phyloP scores from a whole-genome alignment of 1,284 basidiomycete species.

The Ceratobasidium sp. region DNA sequence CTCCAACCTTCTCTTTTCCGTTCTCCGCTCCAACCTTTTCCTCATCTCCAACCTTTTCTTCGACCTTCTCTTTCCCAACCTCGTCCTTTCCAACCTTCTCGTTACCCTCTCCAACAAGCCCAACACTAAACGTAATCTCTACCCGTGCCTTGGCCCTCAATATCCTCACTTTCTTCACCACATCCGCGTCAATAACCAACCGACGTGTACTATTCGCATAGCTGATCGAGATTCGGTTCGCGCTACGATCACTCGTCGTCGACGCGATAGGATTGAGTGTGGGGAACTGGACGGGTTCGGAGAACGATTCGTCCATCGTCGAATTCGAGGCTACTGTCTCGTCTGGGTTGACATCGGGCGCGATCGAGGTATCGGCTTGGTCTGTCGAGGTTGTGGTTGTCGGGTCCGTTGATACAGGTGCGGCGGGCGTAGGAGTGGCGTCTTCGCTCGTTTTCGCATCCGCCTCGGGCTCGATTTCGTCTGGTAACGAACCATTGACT shows the following conservation, averaged over 20 bases:
- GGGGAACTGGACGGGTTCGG: constrained; percentile 36
- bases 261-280: constrained; percentile 3
- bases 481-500: neutral
- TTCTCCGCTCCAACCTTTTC: constrained; percentile 42
- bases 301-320: constrained; percentile 32
- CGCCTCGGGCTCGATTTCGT: neutral
- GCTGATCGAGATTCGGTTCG: constrained; percentile 83
- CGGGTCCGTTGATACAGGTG: neutral
- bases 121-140: constrained; percentile 74
- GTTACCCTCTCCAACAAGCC: constrained; percentile 43
- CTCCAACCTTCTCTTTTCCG: constrained; percentile 18
- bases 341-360: neutral
- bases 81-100: constrained; percentile 14
- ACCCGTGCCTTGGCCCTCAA: constrained; percentile 87
- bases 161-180: constrained; percentile 85
- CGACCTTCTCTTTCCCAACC: constrained; percentile 33
- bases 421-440: neutral
- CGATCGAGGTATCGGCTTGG: neutral
- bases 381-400: neutral
- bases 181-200: constrained; percentile 89
- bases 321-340: neutral
- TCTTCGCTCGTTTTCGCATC: neutral
- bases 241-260: constrained; percentile 1
- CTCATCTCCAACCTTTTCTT: constrained; percentile 45
- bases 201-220: constrained; percentile 91